Evolutionary conservation across 1,139 yeast genomes (phyloP).

Genomic region (Arxiozyma bovina): DNA sequence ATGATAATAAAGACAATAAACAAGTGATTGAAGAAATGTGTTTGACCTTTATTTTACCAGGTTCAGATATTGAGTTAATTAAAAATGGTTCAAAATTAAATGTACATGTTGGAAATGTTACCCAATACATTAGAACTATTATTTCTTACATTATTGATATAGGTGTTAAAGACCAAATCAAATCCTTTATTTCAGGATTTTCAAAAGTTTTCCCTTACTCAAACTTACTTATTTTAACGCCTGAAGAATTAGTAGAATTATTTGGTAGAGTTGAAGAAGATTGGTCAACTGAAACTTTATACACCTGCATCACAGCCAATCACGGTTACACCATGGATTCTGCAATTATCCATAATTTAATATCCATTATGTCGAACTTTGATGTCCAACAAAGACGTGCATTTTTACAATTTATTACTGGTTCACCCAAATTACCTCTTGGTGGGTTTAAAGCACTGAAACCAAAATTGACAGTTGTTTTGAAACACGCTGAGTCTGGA

Average conservation of each 20-base stretch:
- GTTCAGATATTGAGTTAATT: conserved; percentile 52
- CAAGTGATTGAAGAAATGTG: conserved; percentile 40
- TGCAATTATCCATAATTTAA: conserved; percentile 47
- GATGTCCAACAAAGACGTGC: conserved; percentile 48
- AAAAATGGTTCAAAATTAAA: conserved; percentile 45
- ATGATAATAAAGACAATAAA: conserved; percentile 34
- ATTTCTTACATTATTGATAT: conserved; percentile 51
- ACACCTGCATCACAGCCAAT: conserved; percentile 64
- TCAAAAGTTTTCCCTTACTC: conserved; percentile 74
- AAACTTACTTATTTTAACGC: conserved; percentile 61
- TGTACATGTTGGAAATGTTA: conserved; percentile 50
- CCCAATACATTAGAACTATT: conserved; percentile 48
- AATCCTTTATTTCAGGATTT: conserved; percentile 72
- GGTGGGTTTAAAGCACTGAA: conserved; percentile 83
- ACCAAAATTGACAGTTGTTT: conserved; percentile 82
- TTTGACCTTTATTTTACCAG: conserved; percentile 69
- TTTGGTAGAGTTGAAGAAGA: conserved; percentile 78
- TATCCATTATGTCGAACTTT: conserved; percentile 53
- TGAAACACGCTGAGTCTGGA: conserved; percentile 65
- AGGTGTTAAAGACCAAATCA: conserved; percentile 60
- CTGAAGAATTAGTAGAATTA: conserved; percentile 60
- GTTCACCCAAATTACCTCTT: conserved; percentile 85
- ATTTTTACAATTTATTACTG: conserved; percentile 83
- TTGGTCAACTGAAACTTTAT: conserved; percentile 64
- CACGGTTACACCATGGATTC: conserved; percentile 84